Evolutionary conservation across 2,329 filamentous ascomycete genomes (phyloP).

Genomic region (Sarocladiaceae sp.): DNA sequence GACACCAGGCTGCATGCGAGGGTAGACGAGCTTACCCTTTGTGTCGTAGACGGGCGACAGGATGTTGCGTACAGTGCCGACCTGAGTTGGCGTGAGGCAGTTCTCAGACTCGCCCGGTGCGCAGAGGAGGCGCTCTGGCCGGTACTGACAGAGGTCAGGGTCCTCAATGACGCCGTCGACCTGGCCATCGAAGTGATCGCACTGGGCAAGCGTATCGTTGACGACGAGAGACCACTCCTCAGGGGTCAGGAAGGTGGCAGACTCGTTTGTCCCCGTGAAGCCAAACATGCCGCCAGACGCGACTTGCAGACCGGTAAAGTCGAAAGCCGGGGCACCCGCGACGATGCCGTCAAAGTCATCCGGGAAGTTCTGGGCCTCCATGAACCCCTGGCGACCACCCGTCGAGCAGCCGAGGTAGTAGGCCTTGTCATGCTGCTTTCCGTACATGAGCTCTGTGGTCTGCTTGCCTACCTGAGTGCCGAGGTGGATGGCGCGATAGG

Average conservation of each 20-base stretch:
- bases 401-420: conserved; percentile 56
- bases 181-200: neutral
- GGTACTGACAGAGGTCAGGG: conserved; percentile 7
- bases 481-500: conserved; percentile 34
- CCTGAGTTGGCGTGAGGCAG: neutral
- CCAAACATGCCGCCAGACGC: conserved; percentile 37
- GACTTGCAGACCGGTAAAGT: conserved; percentile 27
- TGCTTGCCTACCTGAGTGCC: conserved; percentile 42
- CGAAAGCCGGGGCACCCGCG: conserved; percentile 38
- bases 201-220: conserved; percentile 26
- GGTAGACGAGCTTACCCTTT: conserved; percentile 23
- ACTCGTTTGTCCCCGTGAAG: conserved; percentile 26
- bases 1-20: conserved; percentile 42
- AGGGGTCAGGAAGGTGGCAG: conserved; percentile 19
- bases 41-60: neutral
- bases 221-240: conserved; percentile 17
- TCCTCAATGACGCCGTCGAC: conserved; percentile 4
- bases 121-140: conserved; percentile 1
- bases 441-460: conserved; percentile 42
- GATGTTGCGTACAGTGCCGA: conserved; percentile 5
- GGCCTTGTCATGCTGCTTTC: conserved; percentile 27
- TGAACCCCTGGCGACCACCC: conserved; percentile 52
- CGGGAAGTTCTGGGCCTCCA: conserved; percentile 45
- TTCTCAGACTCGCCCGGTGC: neutral
- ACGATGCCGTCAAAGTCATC: conserved; percentile 53